These are phyloP conservation scores for Wickerhamomyces kurtzmanii DNA, from an alignment of 805 yeast genomes.

Conservation along the genomic window DNA sequence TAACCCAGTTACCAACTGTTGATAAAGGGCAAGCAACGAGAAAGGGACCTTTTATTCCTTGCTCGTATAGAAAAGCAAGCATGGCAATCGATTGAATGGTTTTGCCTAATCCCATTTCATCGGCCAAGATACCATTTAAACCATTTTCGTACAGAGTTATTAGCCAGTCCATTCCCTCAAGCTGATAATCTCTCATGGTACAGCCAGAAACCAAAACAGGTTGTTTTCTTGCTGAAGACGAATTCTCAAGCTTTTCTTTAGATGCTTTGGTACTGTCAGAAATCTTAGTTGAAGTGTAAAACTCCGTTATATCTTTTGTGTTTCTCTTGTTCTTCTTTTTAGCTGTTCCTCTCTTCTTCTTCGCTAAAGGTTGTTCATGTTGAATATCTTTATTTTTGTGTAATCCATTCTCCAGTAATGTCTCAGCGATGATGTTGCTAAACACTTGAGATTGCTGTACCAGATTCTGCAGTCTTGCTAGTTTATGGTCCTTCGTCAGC, in stretches of 20 bases:
- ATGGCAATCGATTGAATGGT: conserved; percentile 84
- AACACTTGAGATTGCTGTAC: conserved; percentile 86
- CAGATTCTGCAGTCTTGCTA: conserved; percentile 58
- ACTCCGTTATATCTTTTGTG: conserved; percentile 15
- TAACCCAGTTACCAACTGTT: conserved; percentile 78
- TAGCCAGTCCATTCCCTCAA: conserved; percentile 89
- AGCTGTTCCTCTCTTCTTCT: conserved; percentile 12
- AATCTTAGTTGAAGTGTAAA: conserved; percentile 11
- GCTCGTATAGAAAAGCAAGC: conserved; percentile 64
- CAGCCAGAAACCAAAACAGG: conserved; percentile 50
- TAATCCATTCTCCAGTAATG: conserved; percentile 46
- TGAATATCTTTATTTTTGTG: conserved; percentile 18
- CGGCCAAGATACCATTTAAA: conserved; percentile 89
- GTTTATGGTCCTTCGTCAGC: conserved; percentile 43
- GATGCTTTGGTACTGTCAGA: conserved; percentile 14
- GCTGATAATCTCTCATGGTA: conserved; percentile 69
- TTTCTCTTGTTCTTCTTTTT: conserved; percentile 14
- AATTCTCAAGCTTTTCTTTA: conserved; percentile 11
- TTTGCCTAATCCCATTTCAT: conserved; percentile 97
- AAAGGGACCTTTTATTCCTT: conserved; percentile 73
- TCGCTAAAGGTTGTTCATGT: conserved; percentile 7
- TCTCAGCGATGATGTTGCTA: conserved; percentile 77
- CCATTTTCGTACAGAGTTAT: conserved; percentile 87
- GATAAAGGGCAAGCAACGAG: conserved; percentile 75
- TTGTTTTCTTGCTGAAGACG: conserved; percentile 27